Conservation (phyloP, 2,329 filamentous ascomycete genomes). For the Didymosphaeria variabile region DNA sequence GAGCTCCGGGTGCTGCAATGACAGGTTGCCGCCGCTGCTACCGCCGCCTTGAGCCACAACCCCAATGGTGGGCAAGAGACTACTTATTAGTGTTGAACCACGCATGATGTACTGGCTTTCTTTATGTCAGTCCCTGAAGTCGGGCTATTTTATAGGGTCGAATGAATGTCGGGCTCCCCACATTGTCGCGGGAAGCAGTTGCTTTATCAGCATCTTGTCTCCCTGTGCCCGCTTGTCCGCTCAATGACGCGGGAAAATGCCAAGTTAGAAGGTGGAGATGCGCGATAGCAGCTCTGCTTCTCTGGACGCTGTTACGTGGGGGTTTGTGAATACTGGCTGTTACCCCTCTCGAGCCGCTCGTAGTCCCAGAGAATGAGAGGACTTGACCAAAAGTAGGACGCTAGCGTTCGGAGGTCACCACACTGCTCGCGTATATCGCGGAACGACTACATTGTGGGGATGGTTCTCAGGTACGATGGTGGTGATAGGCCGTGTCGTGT, state of each 20-base stretch:
- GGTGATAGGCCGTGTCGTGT: background rate
- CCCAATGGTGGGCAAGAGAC: background rate
- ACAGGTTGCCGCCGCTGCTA: background rate
- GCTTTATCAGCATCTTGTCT: conserved; percentile 1
- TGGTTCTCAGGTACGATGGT: background rate
- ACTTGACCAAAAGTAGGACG: background rate
- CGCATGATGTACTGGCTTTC: background rate
- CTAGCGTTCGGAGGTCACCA: background rate
- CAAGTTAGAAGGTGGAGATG: background rate
- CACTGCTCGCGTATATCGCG: background rate
- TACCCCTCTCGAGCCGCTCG: conserved; percentile 5
- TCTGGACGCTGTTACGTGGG: background rate
- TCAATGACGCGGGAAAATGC: conserved; percentile 3
- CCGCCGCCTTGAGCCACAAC: background rate
- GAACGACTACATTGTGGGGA: background rate
- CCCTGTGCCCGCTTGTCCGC: background rate
- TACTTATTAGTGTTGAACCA: background rate
- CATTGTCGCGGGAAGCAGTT: background rate
- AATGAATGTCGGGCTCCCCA: background rate
- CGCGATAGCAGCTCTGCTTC: background rate
- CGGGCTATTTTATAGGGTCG: background rate
- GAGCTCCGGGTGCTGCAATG: conserved; percentile 5
- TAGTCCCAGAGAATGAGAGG: background rate
- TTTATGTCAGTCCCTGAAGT: background rate
- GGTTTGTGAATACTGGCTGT: background rate